Base-by-base conservation (phyloP, 768 basidiomycete species). In the Leccinum subgranulosum region DNA sequence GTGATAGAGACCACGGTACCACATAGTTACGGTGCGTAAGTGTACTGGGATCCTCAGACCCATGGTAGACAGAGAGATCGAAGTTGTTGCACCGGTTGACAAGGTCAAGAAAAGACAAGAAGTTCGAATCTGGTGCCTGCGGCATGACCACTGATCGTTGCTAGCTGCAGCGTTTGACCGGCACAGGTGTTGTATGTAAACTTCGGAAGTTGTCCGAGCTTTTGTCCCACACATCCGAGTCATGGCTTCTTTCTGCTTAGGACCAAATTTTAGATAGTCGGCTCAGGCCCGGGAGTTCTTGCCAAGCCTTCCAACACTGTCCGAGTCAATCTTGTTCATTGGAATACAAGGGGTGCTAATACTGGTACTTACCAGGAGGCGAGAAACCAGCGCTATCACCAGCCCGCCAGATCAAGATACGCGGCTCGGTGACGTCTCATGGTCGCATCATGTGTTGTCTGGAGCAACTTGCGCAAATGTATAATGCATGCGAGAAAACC, bases 81-180 rank as follows among this genome's bases (percentile, higher is more conserved):
- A 84, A 84, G 70, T 94, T 94, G 71, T 94, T 84, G 78, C 89
- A 92, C 43, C 73, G 67, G 51, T 84, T 75, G 59, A 94, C 73
- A 56, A 94, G 67, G 25, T 87, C 80, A 25, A 93, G 78, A 63
- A 86, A 85, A 19, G 80, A 78, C 33, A 67, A 19, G 19, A 11
- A 36, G 51, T 17, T 46, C 17, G 57, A 49, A 41, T 39, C 54
- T 21, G 2, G 19, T 17, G 7, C 21, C 21, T 51, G 25, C 17
- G 27, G 52, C 64, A 66, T 56, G 1, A 63, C 56, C 3, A 25
- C 3, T 56, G 54, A 21, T 46, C n/a, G 39, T 39, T n/a, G 9
- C 17, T 15, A 34, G 14, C 9, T n/a, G 36, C 17, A n/a, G 17
- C 2, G 36, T 39, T n/a, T n/a, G 39, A 39, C 39, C 36, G 17